These are phyloP conservation scores for Hemileia vastatrix DNA, from an alignment of 1,284 basidiomycete genomes.

Conservation along the genomic window DNA sequence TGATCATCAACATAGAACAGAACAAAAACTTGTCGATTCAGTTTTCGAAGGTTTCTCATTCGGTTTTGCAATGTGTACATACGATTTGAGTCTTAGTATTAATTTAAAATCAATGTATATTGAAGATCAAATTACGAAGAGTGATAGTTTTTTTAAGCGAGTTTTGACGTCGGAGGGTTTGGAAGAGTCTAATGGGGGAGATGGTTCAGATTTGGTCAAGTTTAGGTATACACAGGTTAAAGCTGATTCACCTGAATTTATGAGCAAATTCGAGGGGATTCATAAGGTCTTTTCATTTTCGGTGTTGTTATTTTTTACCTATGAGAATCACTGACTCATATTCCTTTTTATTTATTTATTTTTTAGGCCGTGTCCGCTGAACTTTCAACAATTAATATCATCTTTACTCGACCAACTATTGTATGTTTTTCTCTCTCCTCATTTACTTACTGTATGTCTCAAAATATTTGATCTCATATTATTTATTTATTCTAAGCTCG, in stretches of 20 bases:
- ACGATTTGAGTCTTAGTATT: slow-evolving; percentile 78
- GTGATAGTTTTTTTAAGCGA: slow-evolving; percentile 49
- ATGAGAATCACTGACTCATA: background rate
- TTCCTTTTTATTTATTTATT: background rate
- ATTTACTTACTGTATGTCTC: background rate
- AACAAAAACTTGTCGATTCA: slow-evolving; percentile 68
- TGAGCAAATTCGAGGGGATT: slow-evolving; percentile 69
- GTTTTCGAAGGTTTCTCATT: slow-evolving; percentile 71
- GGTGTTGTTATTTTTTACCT: background rate
- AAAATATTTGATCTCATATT: background rate
- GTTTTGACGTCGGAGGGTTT: slow-evolving; percentile 65
- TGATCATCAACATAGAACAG: slow-evolving; percentile 50
- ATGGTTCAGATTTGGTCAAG: slow-evolving; percentile 62
- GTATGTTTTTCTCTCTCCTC: slow-evolving; percentile 7
- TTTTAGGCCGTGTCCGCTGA: slow-evolving; percentile 71
- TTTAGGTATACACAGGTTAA: slow-evolving; percentile 75
- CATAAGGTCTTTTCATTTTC: slow-evolving; percentile 47
- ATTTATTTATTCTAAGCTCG: slow-evolving; percentile 48
- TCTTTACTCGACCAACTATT: slow-evolving; percentile 82
- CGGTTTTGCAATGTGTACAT: slow-evolving; percentile 63
- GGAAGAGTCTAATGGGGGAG: slow-evolving; percentile 40
- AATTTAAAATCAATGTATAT: slow-evolving; percentile 58
- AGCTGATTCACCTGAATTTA: slow-evolving; percentile 76
- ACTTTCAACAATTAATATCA: slow-evolving; percentile 85
- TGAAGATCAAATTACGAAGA: slow-evolving; percentile 61